Evolutionary conservation across 495 filamentous ascomycete genomes (phyloP), one percentile per base, ranked within the genome.

Genomic region (Jackrogersella minutella): DNA sequence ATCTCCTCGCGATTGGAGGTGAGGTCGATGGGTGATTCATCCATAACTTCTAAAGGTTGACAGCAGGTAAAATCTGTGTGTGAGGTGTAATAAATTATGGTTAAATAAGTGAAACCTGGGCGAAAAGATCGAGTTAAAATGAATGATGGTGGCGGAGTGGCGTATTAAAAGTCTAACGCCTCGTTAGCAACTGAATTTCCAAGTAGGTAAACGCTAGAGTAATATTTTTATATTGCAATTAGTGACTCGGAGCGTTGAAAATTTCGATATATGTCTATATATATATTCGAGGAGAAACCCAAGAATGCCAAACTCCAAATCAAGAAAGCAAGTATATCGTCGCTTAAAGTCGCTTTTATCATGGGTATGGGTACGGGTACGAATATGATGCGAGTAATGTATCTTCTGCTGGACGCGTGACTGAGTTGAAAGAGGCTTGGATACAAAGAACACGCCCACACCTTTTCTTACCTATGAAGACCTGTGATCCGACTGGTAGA

Each of bases 1-100:
- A 60, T 56, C 56, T 59, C 47, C 63, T 64, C 57, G 3, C 59
- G 66, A 11, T 68, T 66, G 14, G 66, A 66, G 62, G 72, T 58
- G 11, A 58, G 31, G 10, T 62, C 37, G 28, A 62, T 44, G 13
- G 66, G 56, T 0, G 62, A 62, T 31, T 74, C 63, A 3, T 70
- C 69, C 72, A 74, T 74, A 28, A 19, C 47, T 22, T 17, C 8
- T 49, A 16, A 11, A 17, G 4, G 51, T n/a, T n/a, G n/a, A n/a
- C n/a, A n/a, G n/a, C n/a, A n/a, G n/a, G n/a, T n/a, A n/a, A n/a
- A 33, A 21, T 31, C 36, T 9, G 26, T 8, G n/a, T 10, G 33
- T 41, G 17, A 56, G 33, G 26, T 44, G 16, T 3, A 30, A 33
- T n/a, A 17, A 37, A 57, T 2, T 13, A 36, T 49, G 19, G 8